These are phyloP conservation scores for Globisporangium cystogenes DNA, from an alignment of 352 stramenopile genomes.

Conservation along the genomic window DNA sequence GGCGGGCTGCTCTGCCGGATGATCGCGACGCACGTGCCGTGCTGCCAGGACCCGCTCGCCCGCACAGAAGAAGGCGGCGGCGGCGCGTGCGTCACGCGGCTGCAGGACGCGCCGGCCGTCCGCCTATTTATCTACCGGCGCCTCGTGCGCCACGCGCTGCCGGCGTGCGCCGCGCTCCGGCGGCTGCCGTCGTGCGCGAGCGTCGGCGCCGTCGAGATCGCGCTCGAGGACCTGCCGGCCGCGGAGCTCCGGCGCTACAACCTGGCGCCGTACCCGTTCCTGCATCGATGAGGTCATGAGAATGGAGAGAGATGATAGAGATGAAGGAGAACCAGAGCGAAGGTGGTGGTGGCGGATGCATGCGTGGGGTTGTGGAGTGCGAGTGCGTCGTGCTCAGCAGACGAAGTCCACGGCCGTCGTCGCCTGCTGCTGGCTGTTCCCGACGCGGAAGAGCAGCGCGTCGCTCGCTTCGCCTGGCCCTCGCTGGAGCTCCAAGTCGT, in stretches of 20 bases:
- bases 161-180: constrained; percentile 12
- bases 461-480: background rate
- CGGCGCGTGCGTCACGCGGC: constrained; percentile 18
- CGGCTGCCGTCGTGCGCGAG: background rate
- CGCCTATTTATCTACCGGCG: constrained; percentile 34
- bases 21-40: constrained; percentile 29
- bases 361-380: too few relatives aligned
- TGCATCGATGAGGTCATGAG: background rate
- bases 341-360: background rate
- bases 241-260: background rate
- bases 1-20: constrained; percentile 35
- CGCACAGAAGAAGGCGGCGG: too few relatives aligned
- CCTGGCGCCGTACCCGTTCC: background rate
- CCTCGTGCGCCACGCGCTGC: constrained; percentile 22
- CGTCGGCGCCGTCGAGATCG: background rate
- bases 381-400: background rate
- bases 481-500: background rate
- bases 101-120: constrained; percentile 21
- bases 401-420: background rate
- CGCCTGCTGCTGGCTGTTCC: background rate
- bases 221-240: background rate
- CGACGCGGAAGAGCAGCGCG: background rate
- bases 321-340: too few relatives aligned
- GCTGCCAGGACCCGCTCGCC: constrained; percentile 18
- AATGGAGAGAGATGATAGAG: background rate